Conservation (phyloP, 2,329 filamentous ascomycete species). For the Aspergillus fischeri region DNA sequence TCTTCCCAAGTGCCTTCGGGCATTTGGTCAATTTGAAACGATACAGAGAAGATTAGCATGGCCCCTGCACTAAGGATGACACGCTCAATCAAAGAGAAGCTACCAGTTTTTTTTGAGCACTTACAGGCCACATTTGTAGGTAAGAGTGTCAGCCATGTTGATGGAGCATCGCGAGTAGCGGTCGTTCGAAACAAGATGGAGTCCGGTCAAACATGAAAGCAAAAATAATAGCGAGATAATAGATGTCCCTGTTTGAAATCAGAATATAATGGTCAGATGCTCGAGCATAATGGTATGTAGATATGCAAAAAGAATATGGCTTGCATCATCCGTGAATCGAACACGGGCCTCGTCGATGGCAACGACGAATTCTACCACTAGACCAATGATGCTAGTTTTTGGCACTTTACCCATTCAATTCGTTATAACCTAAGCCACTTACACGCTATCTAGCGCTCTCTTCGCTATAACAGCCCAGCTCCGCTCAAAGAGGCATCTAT, state of each 20-base stretch:
- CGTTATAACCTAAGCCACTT: too few species aligned
- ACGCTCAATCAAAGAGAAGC: conserved; percentile 79
- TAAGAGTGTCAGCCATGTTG: background rate
- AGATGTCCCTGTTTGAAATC: background rate
- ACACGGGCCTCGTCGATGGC: conserved; percentile 46
- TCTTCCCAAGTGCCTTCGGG: conserved; percentile 35
- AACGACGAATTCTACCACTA: conserved; percentile 46
- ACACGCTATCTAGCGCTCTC: too few species aligned
- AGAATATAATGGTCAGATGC: background rate
- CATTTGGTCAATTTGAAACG: conserved; percentile 64
- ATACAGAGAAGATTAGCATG: conserved; percentile 80
- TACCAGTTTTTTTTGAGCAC: conserved; percentile 58
- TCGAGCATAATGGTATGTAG: background rate
- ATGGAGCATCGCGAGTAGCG: too few species aligned
- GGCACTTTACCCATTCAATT: too few species aligned
- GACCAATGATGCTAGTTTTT: conserved; percentile 37
- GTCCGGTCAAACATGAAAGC: background rate
- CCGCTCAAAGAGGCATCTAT: too few species aligned
- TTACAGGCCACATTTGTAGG: conserved; percentile 13
- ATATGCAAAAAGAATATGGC: background rate
- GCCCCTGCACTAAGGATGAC: conserved; percentile 91
- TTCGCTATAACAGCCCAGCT: too few species aligned
- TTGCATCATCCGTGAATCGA: conserved; percentile 44
- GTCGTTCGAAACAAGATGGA: background rate
- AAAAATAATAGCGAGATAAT: background rate